Evolutionary conservation across 306 rosid genomes (phyloP).

Genomic region (Calophaca sinica): DNA sequence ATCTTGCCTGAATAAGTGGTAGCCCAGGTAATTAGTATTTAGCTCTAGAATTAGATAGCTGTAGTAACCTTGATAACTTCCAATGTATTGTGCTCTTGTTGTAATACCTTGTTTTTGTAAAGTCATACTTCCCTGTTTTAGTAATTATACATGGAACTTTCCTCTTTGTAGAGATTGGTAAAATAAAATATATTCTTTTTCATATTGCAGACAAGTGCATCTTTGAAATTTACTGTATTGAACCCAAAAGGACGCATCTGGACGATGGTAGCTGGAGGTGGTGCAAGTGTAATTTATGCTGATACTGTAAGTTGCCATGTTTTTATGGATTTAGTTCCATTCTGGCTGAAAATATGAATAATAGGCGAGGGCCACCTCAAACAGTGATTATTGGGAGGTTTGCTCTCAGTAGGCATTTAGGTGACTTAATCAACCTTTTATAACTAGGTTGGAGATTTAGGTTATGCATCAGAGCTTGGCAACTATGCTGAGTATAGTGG

Average conservation of each 20-base stretch:
- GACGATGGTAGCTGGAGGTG: too few relatives aligned
- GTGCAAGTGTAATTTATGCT: too few relatives aligned
- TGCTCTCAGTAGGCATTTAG: slow-evolving; percentile 1
- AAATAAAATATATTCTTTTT: slow-evolving; percentile 2
- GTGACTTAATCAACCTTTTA: slow-evolving; percentile 21
- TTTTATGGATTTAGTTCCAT: slow-evolving; percentile 25
- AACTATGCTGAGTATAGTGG: slow-evolving; percentile 97
- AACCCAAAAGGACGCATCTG: too few relatives aligned
- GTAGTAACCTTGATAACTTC: background rate
- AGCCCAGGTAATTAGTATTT: too few relatives aligned
- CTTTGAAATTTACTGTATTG: too few relatives aligned
- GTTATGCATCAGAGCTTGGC: slow-evolving; percentile 94
- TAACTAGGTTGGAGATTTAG: slow-evolving; percentile 86
- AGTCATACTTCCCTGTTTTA: slow-evolving; percentile 22
- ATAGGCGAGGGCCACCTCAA: slow-evolving; percentile 1
- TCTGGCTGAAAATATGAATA: slow-evolving; percentile 36
- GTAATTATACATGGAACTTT: background rate
- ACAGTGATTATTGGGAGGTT: slow-evolving; percentile 20
- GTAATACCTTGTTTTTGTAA: background rate
- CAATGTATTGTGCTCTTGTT: background rate
- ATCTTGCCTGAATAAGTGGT: too few relatives aligned
- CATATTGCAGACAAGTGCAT: background rate
- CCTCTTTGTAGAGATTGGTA: background rate
- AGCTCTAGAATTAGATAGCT: too few relatives aligned
- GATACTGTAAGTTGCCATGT: background rate